Evolutionary conservation across 1,139 yeast genomes (phyloP).

Genomic region (Pichia sp.): DNA sequence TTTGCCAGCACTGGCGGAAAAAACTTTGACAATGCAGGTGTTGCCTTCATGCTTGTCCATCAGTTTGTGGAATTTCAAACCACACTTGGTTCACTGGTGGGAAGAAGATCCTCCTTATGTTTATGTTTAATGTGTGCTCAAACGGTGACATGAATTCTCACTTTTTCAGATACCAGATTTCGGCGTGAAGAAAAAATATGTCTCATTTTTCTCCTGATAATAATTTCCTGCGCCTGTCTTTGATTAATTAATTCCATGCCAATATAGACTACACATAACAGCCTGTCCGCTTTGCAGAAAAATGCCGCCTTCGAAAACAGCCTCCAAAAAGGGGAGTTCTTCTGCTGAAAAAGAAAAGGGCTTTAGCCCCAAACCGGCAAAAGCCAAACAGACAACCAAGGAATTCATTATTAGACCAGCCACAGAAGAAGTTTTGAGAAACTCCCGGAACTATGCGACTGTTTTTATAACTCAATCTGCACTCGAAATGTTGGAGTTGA

Average conservation of each 20-base stretch:
- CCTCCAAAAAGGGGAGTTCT: constrained; percentile 11
- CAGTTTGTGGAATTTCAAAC: neutral
- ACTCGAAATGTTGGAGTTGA: constrained; percentile 49
- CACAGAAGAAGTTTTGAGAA: constrained; percentile 25
- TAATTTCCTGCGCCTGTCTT: neutral
- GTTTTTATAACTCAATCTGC: constrained; percentile 47
- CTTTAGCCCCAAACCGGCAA: constrained; percentile 25
- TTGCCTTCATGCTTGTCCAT: neutral
- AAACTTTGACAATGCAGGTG: neutral
- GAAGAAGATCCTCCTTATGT: too few species aligned
- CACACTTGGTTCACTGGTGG: too few species aligned
- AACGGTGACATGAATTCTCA: neutral
- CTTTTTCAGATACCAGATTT: neutral
- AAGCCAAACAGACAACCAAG: constrained; percentile 42
- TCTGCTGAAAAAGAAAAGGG: constrained; percentile 14
- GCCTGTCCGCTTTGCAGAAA: neutral
- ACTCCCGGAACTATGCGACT: constrained; percentile 37
- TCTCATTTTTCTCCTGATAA: neutral
- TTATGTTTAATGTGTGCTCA: neutral
- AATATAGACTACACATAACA: neutral
- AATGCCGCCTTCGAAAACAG: constrained; percentile 5
- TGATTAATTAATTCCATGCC: too few species aligned
- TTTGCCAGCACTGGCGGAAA: constrained; percentile 5
- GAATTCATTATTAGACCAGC: constrained; percentile 60
- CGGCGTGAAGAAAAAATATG: neutral